A percentile compares a stretch with the other conserved stretches of the same genome.
These are phyloP conservation scores for Phytophthora foliorum DNA, from an alignment of 352 stramenopile species.

Conservation along the genomic window DNA sequence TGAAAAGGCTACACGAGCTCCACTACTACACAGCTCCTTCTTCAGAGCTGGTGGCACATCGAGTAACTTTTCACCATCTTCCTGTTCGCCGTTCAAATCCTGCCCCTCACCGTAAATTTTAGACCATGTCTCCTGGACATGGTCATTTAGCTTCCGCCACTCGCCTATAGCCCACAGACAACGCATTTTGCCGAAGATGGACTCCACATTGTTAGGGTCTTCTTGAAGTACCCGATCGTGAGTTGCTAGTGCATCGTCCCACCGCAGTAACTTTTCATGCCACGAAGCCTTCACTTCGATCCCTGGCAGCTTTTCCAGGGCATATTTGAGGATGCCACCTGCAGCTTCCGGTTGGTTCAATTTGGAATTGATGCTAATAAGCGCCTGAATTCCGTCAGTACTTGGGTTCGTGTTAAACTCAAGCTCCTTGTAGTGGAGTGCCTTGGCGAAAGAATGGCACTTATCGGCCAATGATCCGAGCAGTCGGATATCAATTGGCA, in stretches of 20 bases:
- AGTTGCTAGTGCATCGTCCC: constrained; percentile 96
- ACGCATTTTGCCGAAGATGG: constrained; percentile 98
- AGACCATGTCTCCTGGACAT: constrained; percentile 90
- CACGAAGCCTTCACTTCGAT: constrained; percentile 96
- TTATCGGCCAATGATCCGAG: constrained; percentile 97
- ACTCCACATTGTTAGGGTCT: constrained; percentile 92
- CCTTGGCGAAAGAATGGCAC: constrained; percentile 99
- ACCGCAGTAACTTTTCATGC: constrained; percentile 99
- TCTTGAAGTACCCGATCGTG: constrained; percentile 91
- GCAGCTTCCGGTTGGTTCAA: constrained; percentile 96
- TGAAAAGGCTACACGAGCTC: constrained; percentile 81
- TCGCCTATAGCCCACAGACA: constrained; percentile 98
- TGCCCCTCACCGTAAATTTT: constrained; percentile 83
- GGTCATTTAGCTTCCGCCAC: constrained; percentile 96
- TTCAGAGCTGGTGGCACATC: constrained; percentile 87
- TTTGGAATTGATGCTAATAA: constrained; percentile 99
- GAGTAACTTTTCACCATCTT: constrained; percentile 61
- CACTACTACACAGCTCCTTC: constrained; percentile 88
- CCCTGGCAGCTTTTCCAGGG: constrained; percentile 73
- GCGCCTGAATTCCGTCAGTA: constrained; percentile 95
- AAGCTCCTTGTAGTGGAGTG: constrained; percentile 98
- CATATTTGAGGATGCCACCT: constrained; percentile 98
- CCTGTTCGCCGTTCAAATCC: constrained; percentile 51
- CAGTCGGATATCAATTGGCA: constrained; percentile 98
- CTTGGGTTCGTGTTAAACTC: constrained; percentile 96